phyloP scores from a whole-genome alignment of 176 grass and related monocot genomes.

The Lolium rigidum region DNA sequence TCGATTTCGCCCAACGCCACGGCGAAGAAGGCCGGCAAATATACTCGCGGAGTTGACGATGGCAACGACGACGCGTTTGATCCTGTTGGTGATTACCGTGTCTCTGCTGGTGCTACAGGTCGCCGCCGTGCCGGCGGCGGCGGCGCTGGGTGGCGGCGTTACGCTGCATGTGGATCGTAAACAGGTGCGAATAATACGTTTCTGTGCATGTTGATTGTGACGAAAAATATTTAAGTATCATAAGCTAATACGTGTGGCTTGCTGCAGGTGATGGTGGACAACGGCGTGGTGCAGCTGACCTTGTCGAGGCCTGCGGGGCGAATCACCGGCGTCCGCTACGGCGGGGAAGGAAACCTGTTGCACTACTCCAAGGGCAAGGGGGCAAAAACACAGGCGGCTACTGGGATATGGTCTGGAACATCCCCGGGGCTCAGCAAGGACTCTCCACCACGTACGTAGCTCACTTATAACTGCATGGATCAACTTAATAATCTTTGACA shows the following conservation, averaged over 20 bases:
- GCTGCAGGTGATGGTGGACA: constrained; percentile 59
- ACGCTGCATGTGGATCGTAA: neutral
- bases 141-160: neutral
- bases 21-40: no score
- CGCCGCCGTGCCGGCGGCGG: no score
- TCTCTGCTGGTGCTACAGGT: no score
- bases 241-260: no score
- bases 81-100: neutral
- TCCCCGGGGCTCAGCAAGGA: constrained; percentile 30
- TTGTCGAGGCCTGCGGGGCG: constrained; percentile 60
- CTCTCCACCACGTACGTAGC: constrained; percentile 53
- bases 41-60: neutral
- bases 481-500: no score
- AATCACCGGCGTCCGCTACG: constrained; percentile 62
- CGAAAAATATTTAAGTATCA: no score
- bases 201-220: no score
- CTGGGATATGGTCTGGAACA: constrained; percentile 69
- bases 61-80: neutral
- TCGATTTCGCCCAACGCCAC: no score
- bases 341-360: constrained; percentile 57
- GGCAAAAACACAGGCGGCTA: constrained; percentile 53
- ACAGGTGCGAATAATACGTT: neutral
- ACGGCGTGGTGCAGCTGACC: constrained; percentile 19
- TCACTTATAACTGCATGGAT: no score
- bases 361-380: neutral